A percentile compares a stretch with the other conserved stretches of the same genome.
Evolutionary conservation across 2,329 filamentous ascomycete genomes (phyloP).

Genomic region (Biscogniauxia mediterranea): DNA sequence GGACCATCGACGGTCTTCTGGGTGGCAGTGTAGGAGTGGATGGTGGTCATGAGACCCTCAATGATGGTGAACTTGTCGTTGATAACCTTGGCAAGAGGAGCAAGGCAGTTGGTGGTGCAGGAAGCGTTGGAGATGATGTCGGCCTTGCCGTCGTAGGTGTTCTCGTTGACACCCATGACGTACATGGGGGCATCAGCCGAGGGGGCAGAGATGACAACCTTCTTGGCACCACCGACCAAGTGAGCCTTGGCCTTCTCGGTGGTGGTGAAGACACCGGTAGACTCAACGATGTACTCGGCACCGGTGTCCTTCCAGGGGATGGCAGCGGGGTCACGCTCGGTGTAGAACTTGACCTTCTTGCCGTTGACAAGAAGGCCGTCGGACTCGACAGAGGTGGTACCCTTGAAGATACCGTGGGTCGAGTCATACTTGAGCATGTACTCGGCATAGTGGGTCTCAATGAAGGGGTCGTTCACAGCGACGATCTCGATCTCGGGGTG

Average conservation of each 20-base stretch:
- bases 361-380: constrained; percentile 84
- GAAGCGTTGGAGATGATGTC: constrained; percentile 98
- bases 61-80: constrained; percentile 97
- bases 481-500: constrained; percentile 87
- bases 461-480: constrained; percentile 99
- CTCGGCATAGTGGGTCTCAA: constrained; percentile 93
- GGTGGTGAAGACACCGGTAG: constrained; percentile 99
- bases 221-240: constrained; percentile 96
- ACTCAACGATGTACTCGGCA: constrained; percentile 94
- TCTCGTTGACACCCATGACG: constrained; percentile 99
- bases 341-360: constrained; percentile 94
- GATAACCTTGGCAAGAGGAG: constrained; percentile 98
- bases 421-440: constrained; percentile 99
- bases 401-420: constrained; percentile 96
- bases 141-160: constrained; percentile 85
- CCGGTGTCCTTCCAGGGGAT: constrained; percentile 90
- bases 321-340: constrained; percentile 80
- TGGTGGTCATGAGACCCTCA: constrained; percentile 99
- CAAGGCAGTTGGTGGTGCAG: constrained; percentile 99
- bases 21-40: constrained; percentile 99
- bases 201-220: constrained; percentile 90
- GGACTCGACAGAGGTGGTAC: constrained; percentile 70
- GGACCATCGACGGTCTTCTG: constrained; percentile 99
- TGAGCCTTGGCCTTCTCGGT: constrained; percentile 92
- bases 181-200: constrained; percentile 98